Evolutionary conservation across 345 rosid genomes (phyloP).

Genomic region (Isatis tinctoria): DNA sequence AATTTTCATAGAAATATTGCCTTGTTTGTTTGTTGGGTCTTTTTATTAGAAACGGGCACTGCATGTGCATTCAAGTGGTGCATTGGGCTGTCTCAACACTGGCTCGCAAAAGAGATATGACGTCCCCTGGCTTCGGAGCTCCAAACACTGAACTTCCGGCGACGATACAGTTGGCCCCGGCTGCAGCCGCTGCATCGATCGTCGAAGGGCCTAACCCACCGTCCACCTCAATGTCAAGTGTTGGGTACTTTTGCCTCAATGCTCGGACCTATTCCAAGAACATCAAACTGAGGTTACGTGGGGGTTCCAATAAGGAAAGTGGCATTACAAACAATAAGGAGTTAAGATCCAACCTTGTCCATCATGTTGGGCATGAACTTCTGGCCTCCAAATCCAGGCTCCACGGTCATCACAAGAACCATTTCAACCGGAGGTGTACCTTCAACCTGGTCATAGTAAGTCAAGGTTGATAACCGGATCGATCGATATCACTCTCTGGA

Average conservation of each 20-base stretch:
- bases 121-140: slow-evolving; percentile 71
- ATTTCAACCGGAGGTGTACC: slow-evolving; percentile 70
- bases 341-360: slow-evolving; percentile 53
- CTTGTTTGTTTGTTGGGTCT: neutral
- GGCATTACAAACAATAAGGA: neutral
- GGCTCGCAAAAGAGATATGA: slow-evolving; percentile 58
- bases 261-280: slow-evolving; percentile 42
- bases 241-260: slow-evolving; percentile 65
- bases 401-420: slow-evolving; percentile 97
- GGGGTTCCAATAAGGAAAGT: neutral
- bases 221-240: slow-evolving; percentile 91
- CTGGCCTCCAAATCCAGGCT: slow-evolving; percentile 92
- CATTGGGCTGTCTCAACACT: slow-evolving; percentile 52
- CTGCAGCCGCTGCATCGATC: slow-evolving; percentile 65
- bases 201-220: slow-evolving; percentile 95
- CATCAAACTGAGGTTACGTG: neutral
- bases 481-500: slow-evolving; percentile 4
- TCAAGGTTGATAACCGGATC: neutral
- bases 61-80: slow-evolving; percentile 15
- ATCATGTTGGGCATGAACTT: slow-evolving; percentile 86
- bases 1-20: neutral
- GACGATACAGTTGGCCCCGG: slow-evolving; percentile 44
- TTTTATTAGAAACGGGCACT: neutral
- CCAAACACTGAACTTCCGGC: slow-evolving; percentile 80
- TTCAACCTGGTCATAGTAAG: slow-evolving; percentile 49